Evolutionary conservation across 2,329 filamentous ascomycete species (phyloP).

Genomic region (Sporothrix pseudoabietina): DNA sequence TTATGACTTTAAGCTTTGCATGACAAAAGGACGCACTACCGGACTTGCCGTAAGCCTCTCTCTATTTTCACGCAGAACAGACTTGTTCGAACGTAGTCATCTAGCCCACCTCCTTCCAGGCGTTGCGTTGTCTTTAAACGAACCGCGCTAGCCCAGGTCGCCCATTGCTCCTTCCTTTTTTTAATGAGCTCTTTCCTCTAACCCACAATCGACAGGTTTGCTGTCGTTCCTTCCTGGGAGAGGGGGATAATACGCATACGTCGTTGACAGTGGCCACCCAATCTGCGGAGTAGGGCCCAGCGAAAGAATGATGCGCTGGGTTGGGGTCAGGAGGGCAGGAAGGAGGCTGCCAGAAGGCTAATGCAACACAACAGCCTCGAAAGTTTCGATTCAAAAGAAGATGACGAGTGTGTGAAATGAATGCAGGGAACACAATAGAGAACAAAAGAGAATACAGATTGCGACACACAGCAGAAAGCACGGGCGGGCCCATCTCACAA

Average conservation of each 20-base stretch:
- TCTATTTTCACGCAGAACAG: background rate
- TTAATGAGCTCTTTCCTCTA: background rate
- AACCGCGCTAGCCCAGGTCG: background rate
- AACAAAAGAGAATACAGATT: background rate
- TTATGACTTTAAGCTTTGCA: background rate
- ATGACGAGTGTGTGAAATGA: background rate
- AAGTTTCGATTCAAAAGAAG: background rate
- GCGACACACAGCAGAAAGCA: background rate
- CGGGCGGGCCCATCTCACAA: background rate
- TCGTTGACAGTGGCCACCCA: background rate
- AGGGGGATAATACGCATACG: background rate
- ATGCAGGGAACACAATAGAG: background rate
- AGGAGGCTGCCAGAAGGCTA: background rate
- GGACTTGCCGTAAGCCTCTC: background rate
- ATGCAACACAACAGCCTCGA: constrained; percentile 28
- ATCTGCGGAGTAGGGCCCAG: background rate
- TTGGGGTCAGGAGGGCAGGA: background rate
- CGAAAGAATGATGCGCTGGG: background rate
- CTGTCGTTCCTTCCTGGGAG: constrained; percentile 4
- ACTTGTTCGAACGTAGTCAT: background rate
- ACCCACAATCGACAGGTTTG: background rate
- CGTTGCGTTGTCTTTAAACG: constrained; percentile 2
- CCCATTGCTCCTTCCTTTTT: constrained; percentile 9
- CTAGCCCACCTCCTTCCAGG: background rate
- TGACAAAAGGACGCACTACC: background rate